Conservation (phyloP, 2,329 filamentous ascomycete species). For the Ophiostoma quercus region DNA sequence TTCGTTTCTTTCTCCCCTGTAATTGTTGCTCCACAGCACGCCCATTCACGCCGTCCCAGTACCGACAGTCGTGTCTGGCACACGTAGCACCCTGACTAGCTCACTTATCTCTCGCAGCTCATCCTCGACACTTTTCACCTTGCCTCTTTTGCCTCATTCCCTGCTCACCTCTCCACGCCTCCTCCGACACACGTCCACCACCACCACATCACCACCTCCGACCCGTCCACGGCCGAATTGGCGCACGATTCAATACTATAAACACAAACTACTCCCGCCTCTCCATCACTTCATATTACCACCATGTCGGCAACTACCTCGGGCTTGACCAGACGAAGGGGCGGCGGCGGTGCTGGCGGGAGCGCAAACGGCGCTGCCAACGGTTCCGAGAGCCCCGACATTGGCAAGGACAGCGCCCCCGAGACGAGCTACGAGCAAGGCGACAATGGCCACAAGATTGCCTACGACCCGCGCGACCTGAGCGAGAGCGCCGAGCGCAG, state of each 20-base stretch:
- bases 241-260: background rate
- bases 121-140: slow-evolving; percentile 8
- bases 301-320: slow-evolving; percentile 35
- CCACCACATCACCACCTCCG: background rate
- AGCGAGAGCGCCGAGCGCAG: slow-evolving; percentile 92
- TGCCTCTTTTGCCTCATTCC: background rate
- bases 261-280: background rate
- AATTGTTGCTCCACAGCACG: background rate
- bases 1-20: background rate
- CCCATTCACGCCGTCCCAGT: background rate
- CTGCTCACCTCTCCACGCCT: background rate
- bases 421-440: slow-evolving; percentile 85
- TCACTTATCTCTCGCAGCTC: slow-evolving; percentile 12
- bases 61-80: background rate
- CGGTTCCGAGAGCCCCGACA: slow-evolving; percentile 54
- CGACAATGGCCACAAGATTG: slow-evolving; percentile 98
- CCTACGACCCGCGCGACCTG: slow-evolving; percentile 93
- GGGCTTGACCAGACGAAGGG: slow-evolving; percentile 57
- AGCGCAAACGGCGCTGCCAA: slow-evolving; percentile 44
- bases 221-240: background rate
- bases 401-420: slow-evolving; percentile 51
- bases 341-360: slow-evolving; percentile 44
- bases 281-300: background rate
- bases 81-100: slow-evolving; percentile 2
- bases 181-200: background rate